Conservation (phyloP, 2,329 filamentous ascomycete genomes). For the Cladophialophora chaetospira region DNA sequence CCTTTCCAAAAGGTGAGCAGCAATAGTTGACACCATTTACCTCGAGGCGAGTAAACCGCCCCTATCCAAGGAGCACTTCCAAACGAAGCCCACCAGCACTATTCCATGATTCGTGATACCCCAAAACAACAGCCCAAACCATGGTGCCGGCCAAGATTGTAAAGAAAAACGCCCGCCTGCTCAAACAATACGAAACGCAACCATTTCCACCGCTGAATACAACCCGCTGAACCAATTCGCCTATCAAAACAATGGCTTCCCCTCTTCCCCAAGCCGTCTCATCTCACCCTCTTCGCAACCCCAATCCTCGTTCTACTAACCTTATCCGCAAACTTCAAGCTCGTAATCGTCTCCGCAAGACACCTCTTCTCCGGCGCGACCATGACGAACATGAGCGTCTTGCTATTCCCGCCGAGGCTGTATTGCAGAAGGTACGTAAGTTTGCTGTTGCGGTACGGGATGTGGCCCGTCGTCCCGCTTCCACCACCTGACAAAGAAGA, state of each 20-base stretch:
- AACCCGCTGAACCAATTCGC: background rate
- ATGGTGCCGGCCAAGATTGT: background rate
- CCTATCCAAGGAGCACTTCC: background rate
- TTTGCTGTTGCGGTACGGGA: slow-evolving; percentile 96
- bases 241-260: background rate
- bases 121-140: background rate
- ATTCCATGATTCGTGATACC: background rate
- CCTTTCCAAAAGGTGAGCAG: background rate
- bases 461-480: slow-evolving; percentile 55
- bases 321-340: slow-evolving; percentile 93
- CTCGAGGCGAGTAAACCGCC: background rate
- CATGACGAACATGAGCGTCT: slow-evolving; percentile 99
- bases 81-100: background rate
- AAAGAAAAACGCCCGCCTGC: background rate
- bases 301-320: slow-evolving; percentile 48
- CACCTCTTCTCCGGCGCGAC: slow-evolving; percentile 89
- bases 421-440: slow-evolving; percentile 94
- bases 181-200: background rate
- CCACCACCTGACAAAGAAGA: background rate
- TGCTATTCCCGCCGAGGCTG: slow-evolving; percentile 89
- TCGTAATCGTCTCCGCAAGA: slow-evolving; percentile 88
- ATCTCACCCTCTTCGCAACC: slow-evolving; percentile 27
- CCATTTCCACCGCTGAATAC: background rate
- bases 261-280: slow-evolving; percentile 2
- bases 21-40: background rate